Base-by-base conservation (phyloP, 306 rosid genomes). In the Spatholobus suberectus region DNA sequence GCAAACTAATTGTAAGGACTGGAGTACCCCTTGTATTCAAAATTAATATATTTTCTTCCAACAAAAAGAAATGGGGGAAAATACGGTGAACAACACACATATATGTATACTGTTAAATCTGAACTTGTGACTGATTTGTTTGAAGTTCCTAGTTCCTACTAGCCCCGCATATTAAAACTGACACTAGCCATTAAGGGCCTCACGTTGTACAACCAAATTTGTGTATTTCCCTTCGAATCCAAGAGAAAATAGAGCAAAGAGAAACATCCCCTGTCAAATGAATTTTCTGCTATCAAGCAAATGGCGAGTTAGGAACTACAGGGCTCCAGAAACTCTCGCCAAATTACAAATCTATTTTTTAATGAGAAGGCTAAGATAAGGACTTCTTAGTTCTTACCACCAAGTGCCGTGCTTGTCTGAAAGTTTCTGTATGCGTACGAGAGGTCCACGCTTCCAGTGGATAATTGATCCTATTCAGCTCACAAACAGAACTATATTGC, bases 401-500 rank as follows among this genome's bases (percentile, higher is more conserved):
- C 38, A 66, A 73, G 24, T 49, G 40, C 7, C 14, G 52, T 73
- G 70, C 61, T 49, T 55, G 32, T 71, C 26, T 55, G 76, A 10
- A 69, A 23, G 81, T 38, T 68, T 58, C 6, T 79, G 13, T 51
- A 35, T 59, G 85, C 59, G 15, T 18, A 29, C 38, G 32, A 67
- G 73, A 62, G 4, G 26, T 35, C 65, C 71, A 40, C 21, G 43
- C 76, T 21, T 73, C 86, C 47, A 70, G 47, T 34, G 43, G 37
- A 57, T 4, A 61, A 37, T 20, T 55, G 46, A 41, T 52, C 38
- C 32, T 34, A 17, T 47, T 51, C 32, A 84, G 46, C 74, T 74
- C 65, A 54, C 35, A 73, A 57, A 78, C 77, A 52, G 65, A 78
- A 81, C 73, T 26, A 57, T 49, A 29, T 38, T 54, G 74, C 81